These are phyloP conservation scores for Cinnamomum micranthum DNA, from an alignment of 164 flowering plant genomes.

Conservation along the genomic window DNA sequence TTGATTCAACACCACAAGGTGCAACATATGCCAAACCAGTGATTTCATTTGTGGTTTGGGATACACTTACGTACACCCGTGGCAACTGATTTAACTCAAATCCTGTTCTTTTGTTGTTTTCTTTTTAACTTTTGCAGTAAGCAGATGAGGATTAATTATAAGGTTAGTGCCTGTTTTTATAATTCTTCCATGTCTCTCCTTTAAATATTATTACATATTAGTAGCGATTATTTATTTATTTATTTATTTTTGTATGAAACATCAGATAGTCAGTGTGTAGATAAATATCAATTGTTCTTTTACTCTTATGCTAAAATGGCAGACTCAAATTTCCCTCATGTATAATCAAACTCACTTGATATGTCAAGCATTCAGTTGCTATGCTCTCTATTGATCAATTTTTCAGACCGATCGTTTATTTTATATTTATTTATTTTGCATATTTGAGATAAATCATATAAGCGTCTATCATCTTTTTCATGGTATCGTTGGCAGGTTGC, in stretches of 20 bases:
- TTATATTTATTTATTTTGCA: neutral
- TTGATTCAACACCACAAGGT: neutral
- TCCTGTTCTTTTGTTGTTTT: slow-evolving; percentile 1
- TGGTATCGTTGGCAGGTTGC: neutral
- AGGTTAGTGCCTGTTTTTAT: slow-evolving; percentile 34
- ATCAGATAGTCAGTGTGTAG: neutral
- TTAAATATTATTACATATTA: no score
- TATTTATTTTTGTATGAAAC: no score
- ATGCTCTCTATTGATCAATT: no score
- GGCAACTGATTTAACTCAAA: neutral
- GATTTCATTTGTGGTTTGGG: neutral
- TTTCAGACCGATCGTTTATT: no score
- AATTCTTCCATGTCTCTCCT: neutral
- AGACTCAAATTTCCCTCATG: neutral
- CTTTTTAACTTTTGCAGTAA: slow-evolving; percentile 46
- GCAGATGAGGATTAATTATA: slow-evolving; percentile 60
- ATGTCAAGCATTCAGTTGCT: neutral
- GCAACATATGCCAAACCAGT: neutral
- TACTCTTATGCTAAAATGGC: neutral
- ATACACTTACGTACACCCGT: neutral
- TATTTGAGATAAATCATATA: neutral
- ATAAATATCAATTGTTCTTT: neutral
- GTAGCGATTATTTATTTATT: no score
- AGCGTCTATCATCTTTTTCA: neutral
- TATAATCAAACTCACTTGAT: neutral